Conservation (phyloP, 306 rosid species). For the Rubus parviflorus region DNA sequence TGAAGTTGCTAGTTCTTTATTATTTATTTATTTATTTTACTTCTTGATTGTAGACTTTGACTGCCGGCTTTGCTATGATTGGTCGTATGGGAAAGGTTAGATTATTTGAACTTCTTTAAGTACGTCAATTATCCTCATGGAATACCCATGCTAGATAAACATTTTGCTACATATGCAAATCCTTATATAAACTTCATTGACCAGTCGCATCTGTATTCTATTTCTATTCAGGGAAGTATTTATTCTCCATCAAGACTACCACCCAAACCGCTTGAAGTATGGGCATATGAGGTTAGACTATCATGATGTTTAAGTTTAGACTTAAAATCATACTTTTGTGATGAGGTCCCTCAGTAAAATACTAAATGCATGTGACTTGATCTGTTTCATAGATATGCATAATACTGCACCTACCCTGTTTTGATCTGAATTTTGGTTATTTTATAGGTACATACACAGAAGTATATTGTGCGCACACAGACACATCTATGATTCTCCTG, state of each 20-base stretch:
- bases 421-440: neutral
- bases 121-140: neutral
- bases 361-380: neutral
- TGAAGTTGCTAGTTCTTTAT: neutral
- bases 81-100: conserved; percentile 73
- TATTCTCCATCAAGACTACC: conserved; percentile 82
- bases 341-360: neutral
- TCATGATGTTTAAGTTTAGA: conserved; percentile 4
- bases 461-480: neutral
- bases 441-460: neutral
- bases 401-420: conserved; percentile 19
- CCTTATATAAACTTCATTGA: conserved; percentile 3
- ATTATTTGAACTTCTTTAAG: conserved; percentile 15
- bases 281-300: conserved; percentile 89
- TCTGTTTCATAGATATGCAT: conserved; percentile 1
- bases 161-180: neutral
- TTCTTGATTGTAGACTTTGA: conserved; percentile 68
- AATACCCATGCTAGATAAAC: neutral
- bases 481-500: neutral
- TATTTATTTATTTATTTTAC: conserved; percentile 7
- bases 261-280: conserved; percentile 75
- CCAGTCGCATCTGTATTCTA: conserved; percentile 3
- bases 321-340: neutral
- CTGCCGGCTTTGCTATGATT: conserved; percentile 76
- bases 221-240: conserved; percentile 57